Evolutionary conservation across 352 stramenopile species (phyloP), one percentile per base, ranked within the genome.

Genomic region (Pythium dissotocum): DNA sequence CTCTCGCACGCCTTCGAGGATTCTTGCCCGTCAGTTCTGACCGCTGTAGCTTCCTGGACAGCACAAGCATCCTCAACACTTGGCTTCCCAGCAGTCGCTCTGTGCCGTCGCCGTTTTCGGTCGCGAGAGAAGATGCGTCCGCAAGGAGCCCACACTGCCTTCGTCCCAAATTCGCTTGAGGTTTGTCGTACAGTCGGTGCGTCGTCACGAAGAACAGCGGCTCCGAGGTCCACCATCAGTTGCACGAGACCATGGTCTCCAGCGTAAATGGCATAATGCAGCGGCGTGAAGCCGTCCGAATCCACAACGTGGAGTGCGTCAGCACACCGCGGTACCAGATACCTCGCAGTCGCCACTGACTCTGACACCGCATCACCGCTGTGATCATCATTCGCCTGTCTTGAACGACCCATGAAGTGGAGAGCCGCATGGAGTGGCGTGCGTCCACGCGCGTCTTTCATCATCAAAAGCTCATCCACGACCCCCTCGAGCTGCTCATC

Each of bases 211-310:
- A 56, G 58, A 18, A 67, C 61, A 61, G 65, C 76, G 6, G 80
- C 82, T 30, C 83, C 83, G 4, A 86, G 56, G 2, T 36, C 36
- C 14, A 92, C 69, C 10, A 92, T 79, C 4, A 67, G 14, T 18
- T 73, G 61, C 0, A 90, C 77, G 1, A 92, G 46, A 6, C 65
- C 55, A 1, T 72, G 0, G 12, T 82, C 64, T 18, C 75, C 78
- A 26, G 58, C 55, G 26, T 40, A 67, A 18, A 90, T 78, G 9
- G 83, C 83, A 8, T 85, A 64, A 72, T 88, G 78, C 6, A 90
- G 49, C 26, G 81, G 71, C 0, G 71, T 76, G 0, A 80, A 56
- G 0, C 79, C 74, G 16, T 88, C 73, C 0, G 54, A 2, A 52
- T 92, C 83, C 8, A 42, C 28, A 21, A 89, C 32, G 24, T 89